Percentiles rank a stretch among this genome's conserved stretches.
Conservation (phyloP, 1,284 basidiomycete genomes). For the Veloporphyrellus conicus region DNA sequence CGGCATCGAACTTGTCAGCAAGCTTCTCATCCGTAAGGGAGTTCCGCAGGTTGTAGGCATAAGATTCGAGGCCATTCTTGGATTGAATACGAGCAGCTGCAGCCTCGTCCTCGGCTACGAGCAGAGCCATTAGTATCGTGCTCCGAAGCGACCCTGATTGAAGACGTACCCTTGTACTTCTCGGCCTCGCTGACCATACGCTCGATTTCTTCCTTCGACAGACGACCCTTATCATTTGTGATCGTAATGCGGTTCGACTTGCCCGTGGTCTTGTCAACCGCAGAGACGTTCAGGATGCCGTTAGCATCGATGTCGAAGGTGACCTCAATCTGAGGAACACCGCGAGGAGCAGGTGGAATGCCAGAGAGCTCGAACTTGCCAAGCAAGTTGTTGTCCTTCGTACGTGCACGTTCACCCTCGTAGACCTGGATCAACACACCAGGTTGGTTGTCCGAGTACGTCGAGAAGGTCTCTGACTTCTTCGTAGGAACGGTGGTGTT, state of each 20-base stretch:
- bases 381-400: constrained; percentile 99
- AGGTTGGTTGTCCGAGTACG: constrained; percentile 98
- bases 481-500: constrained; percentile 99
- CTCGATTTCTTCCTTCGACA: constrained; percentile 98
- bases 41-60: constrained; percentile 95
- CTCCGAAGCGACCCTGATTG: neutral
- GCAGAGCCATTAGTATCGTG: constrained; percentile 21
- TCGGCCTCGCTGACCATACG: constrained; percentile 93
- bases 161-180: constrained; percentile 74
- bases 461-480: constrained; percentile 99
- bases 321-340: constrained; percentile 97
- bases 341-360: constrained; percentile 96
- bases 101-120: constrained; percentile 72
- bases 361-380: constrained; percentile 99
- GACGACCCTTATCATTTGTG: constrained; percentile 97
- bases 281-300: constrained; percentile 95
- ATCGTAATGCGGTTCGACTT: constrained; percentile 96
- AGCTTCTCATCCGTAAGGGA: constrained; percentile 83
- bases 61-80: constrained; percentile 90
- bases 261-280: constrained; percentile 96
- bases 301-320: constrained; percentile 99
- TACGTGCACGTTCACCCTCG: constrained; percentile 98
- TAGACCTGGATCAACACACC: constrained; percentile 98
- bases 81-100: constrained; percentile 78
- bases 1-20: constrained; percentile 81